Base-by-base conservation (phyloP, 2,329 filamentous ascomycete species). In the Colletotrichum tropicicola region DNA sequence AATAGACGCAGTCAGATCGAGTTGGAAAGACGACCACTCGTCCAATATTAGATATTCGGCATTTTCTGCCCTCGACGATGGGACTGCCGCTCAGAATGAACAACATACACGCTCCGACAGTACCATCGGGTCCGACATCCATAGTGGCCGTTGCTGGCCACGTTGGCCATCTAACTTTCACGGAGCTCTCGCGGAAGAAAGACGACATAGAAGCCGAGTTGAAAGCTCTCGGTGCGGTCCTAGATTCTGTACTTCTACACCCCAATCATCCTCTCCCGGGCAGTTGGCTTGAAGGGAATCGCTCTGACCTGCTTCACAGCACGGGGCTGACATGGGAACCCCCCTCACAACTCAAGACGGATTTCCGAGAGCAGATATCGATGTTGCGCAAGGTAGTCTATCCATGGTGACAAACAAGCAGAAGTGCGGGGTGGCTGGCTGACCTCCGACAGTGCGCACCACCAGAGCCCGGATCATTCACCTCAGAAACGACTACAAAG, bases 271-370 rank as follows among this genome's bases (percentile, higher is more conserved):
- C 35, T 35, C 25, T 19, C 25, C 17, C 13, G n/a, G 35, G 13
- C 37, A 41, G 32, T 39, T n/a, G 37, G 19, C n/a, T 17, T 15
- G 10, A 28, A 27, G 37, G 69, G 72, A 13, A 71, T 35, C 23
- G 39, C 27, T 35, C 62, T 71, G 48, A 53, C 32, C 37, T 43
- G 27, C 30, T 12, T n/a, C 10, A 28, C 72, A 98, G 94, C 95
- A 98, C 82, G 90, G 91, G 45, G 95, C 97, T 56, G 90, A 92
- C 72, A 99, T 99, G 96, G 90, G 91, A 72, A 98, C 96, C 7
- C 85, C 89, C 62, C 87, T 99, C 39, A 88, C 93, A 23, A 98
- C 95, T 13, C 87, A 89, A 66, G 96, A 98, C 79, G 96, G 96
- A 49, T 99, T 93, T 75, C 96, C 96, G 30, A 88, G 96, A 74